Evolutionary conservation across 305 asterid genomes (phyloP).

Genomic region (Fraxinus latifolia): DNA sequence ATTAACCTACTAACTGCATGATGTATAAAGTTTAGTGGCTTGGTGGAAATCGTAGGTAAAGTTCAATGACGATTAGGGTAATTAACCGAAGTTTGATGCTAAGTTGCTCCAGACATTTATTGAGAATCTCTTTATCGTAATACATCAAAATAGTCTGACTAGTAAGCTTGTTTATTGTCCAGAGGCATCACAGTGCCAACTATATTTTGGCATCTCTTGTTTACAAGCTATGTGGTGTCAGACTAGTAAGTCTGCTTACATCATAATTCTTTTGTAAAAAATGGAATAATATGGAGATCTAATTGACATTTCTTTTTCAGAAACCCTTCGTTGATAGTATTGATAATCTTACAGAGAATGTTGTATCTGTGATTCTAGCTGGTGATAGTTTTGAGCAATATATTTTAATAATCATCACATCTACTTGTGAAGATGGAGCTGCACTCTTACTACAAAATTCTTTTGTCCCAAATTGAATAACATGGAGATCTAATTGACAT

Average conservation of each 20-base stretch:
- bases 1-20: no score
- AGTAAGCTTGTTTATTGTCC: slow-evolving; percentile 24
- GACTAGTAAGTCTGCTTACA: slow-evolving; percentile 54
- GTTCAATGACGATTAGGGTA: no score
- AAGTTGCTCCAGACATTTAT: neutral
- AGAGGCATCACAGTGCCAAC: slow-evolving; percentile 67
- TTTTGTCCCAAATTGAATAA: no score
- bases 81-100: neutral
- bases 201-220: slow-evolving; percentile 82
- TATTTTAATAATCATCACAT: no score
- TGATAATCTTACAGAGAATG: slow-evolving; percentile 95
- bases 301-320: slow-evolving; percentile 41
- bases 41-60: no score
- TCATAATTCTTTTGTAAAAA: slow-evolving; percentile 23
- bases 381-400: no score
- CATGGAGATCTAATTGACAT: no score
- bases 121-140: neutral
- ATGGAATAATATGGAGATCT: slow-evolving; percentile 16
- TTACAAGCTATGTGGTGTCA: slow-evolving; percentile 16
- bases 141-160: neutral
- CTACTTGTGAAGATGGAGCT: no score
- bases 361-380: no score
- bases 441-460: no score
- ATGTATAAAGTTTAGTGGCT: no score
- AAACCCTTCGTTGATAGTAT: slow-evolving; percentile 80